Base-by-base conservation (phyloP, 208 protist genomes). In the Leptomonas seymouri region DNA sequence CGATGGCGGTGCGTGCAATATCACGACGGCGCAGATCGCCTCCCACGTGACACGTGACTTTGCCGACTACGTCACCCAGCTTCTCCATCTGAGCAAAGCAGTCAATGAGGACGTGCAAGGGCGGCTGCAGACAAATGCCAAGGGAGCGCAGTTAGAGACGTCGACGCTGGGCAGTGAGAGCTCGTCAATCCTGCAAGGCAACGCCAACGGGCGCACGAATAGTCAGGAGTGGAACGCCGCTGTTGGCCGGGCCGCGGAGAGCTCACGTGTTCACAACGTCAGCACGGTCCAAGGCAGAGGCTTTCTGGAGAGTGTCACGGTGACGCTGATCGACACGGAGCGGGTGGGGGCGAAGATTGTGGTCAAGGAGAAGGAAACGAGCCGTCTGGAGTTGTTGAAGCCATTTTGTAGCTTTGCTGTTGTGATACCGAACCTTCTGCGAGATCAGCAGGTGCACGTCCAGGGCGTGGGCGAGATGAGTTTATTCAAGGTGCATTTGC, bases 11-110 rank as follows among this genome's bases (percentile, higher is more conserved):
- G 87, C 76, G 39, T 93, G 85, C 62, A 86, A 73, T 59, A 75
- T 91, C 23, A 75, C 76, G 15, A 56, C 84, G 6, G 68, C 85
- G 31, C 86, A 88, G 6, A 55, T 90, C 56, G 73, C 76, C 11
- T 59, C 72, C 3, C 79, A 88, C 70, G 30, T 87, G 28, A 89
- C 85, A 50, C 76, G 88, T 21, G 87, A 95, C 66, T 90, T 93
- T 50, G 58, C 91, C n/a, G 74, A 80, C 71, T 95, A 91, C 80
- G 28, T 80, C 5, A 39, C 78, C 8, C 73, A 78, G 4, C 50
- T 86, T 3, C 45, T 76, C 5, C 58, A 9, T 39, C 56, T 90
- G 51, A 56, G 78, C 7, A 57, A 39, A 25, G 42, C 30, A 1
- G 45, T 76, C 28, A 41, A 49, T 0, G 59, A 6, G 23, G 67